Evolutionary conservation across 169 alveolate genomes (phyloP).

Genomic region (Neospora caninum): DNA sequence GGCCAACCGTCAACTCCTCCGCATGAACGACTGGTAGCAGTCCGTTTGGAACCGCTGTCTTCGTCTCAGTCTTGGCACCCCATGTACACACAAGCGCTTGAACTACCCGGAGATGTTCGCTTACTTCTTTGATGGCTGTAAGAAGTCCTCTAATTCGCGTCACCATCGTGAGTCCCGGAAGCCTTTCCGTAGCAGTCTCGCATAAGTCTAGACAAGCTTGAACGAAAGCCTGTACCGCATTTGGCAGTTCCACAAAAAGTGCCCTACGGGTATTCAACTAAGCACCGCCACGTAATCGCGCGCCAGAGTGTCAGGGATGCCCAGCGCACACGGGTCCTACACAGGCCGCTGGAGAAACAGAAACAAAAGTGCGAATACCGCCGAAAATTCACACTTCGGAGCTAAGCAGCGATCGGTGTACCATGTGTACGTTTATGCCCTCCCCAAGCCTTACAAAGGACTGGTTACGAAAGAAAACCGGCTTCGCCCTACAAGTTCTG

Average conservation of each 20-base stretch:
- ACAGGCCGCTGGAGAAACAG: background rate
- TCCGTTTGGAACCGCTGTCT: no score
- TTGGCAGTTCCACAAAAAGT: background rate
- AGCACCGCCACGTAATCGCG: no score
- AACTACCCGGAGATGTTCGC: background rate
- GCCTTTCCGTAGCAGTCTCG: constrained; percentile 50
- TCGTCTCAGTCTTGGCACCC: no score
- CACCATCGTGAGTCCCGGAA: constrained; percentile 66
- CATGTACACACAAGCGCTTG: no score
- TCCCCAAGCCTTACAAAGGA: no score
- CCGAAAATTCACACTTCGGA: background rate
- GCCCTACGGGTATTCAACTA: background rate
- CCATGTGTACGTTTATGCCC: no score
- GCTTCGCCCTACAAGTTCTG: no score
- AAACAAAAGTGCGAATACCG: background rate
- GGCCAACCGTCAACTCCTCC: no score
- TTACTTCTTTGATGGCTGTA: constrained; percentile 69
- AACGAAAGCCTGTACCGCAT: constrained; percentile 31
- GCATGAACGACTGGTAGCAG: no score
- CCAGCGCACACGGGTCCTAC: no score
- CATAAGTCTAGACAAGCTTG: constrained; percentile 36
- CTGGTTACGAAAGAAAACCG: no score
- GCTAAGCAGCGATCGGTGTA: background rate
- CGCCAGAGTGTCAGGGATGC: no score
- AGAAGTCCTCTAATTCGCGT: constrained; percentile 62